Percentiles rank a stretch among this genome's conserved stretches.
Conservation (phyloP, 2,329 filamentous ascomycete species). For the Arthrobotrys megalospora region DNA sequence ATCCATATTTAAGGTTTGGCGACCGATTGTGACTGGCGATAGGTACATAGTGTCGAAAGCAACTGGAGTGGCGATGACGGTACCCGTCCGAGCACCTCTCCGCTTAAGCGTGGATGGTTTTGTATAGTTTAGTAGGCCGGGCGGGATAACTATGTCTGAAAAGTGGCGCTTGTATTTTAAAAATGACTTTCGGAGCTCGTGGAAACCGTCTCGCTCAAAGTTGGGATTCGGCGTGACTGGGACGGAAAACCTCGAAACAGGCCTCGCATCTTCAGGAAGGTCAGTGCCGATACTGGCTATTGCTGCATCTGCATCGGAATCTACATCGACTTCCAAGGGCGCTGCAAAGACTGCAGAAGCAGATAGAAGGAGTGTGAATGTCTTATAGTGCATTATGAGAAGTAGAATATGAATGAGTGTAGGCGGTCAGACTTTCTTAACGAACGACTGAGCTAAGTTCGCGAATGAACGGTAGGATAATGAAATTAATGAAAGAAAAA, state of each 20-base stretch:
- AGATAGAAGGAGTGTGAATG: slow-evolving; percentile 28
- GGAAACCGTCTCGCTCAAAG: slow-evolving; percentile 48
- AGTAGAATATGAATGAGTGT: slow-evolving; percentile 9
- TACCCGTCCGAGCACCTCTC: slow-evolving; percentile 51
- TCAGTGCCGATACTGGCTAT: background rate
- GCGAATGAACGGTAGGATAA: background rate
- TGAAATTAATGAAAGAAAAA: background rate
- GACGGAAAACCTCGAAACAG: slow-evolving; percentile 28
- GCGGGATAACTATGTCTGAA: slow-evolving; percentile 48
- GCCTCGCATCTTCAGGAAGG: background rate
- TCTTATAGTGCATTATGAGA: slow-evolving; percentile 42
- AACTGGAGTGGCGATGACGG: slow-evolving; percentile 71
- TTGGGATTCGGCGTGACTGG: slow-evolving; percentile 43
- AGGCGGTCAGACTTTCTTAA: background rate
- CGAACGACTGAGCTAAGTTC: background rate
- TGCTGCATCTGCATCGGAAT: slow-evolving; percentile 3
- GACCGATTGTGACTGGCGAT: slow-evolving; percentile 78
- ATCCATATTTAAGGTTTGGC: slow-evolving; percentile 78
- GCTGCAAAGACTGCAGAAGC: slow-evolving; percentile 23
- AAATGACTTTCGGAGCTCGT: slow-evolving; percentile 45
- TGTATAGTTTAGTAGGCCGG: slow-evolving; percentile 44
- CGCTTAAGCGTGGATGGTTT: slow-evolving; percentile 18
- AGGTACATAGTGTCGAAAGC: slow-evolving; percentile 79
- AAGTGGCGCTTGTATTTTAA: slow-evolving; percentile 50
- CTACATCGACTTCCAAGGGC: slow-evolving; percentile 6